phyloP scores from a whole-genome alignment of 1,284 basidiomycete species.

The Ceratobasidium papillatum region DNA sequence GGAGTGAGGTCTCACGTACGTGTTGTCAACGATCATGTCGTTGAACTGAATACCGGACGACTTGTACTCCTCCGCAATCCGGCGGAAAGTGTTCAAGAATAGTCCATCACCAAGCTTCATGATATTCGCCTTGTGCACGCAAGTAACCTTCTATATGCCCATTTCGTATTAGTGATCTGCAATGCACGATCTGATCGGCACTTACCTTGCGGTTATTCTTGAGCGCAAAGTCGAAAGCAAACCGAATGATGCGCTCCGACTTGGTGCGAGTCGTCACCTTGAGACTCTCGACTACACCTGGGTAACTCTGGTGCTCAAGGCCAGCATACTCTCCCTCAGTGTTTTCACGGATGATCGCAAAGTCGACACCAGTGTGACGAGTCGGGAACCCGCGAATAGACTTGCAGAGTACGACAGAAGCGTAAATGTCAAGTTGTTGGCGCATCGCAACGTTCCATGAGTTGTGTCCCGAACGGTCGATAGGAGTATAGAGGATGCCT shows the following conservation, averaged over 20 bases:
- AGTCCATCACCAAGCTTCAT: slow-evolving; percentile 99
- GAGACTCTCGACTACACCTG: slow-evolving; percentile 97
- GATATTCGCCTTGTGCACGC: slow-evolving; percentile 99
- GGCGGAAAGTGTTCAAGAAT: slow-evolving; percentile 98
- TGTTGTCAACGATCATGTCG: slow-evolving; percentile 99
- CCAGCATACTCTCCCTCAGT: slow-evolving; percentile 99
- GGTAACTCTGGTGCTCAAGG: slow-evolving; percentile 97
- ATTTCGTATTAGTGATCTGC: slow-evolving; percentile 16
- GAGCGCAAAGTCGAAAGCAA: slow-evolving; percentile 98
- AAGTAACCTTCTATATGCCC: slow-evolving; percentile 89
- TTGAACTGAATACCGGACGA: slow-evolving; percentile 91
- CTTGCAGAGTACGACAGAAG: slow-evolving; percentile 98
- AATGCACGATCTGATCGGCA: not conserved
- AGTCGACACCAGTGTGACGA: slow-evolving; percentile 96
- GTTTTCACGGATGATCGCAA: slow-evolving; percentile 99
- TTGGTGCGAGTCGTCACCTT: slow-evolving; percentile 97
- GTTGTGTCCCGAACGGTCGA: slow-evolving; percentile 95
- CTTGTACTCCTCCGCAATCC: slow-evolving; percentile 95
- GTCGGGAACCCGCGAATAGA: slow-evolving; percentile 97
- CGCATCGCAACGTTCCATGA: slow-evolving; percentile 99
- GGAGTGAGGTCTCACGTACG: slow-evolving; percentile 60
- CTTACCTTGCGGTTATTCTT: slow-evolving; percentile 81
- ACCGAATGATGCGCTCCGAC: slow-evolving; percentile 95
- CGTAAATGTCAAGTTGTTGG: slow-evolving; percentile 99
- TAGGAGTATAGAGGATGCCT: slow-evolving; percentile 99